Evolutionary conservation across 1,284 basidiomycete genomes (phyloP).

Genomic region (Chalciporus sp.): DNA sequence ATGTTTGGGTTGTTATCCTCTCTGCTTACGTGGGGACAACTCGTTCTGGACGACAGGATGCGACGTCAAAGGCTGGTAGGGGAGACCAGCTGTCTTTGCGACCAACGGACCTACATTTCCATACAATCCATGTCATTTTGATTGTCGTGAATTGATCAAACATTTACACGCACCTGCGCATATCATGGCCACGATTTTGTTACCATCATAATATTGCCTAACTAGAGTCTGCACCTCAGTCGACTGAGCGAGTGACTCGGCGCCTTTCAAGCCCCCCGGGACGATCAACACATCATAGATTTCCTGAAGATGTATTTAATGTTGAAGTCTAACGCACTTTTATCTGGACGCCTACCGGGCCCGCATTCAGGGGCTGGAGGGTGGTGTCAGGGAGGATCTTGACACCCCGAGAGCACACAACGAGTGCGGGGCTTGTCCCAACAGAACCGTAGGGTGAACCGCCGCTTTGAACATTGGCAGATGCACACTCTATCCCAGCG

Average conservation of each 20-base stretch:
- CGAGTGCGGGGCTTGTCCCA: conserved; percentile 44
- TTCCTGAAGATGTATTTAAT: conserved; percentile 40
- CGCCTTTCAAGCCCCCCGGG: conserved; percentile 82
- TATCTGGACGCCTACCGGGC: conserved; percentile 42
- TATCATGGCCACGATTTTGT: conserved; percentile 79
- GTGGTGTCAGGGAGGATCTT: conserved; percentile 70
- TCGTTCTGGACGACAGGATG: conserved; percentile 76
- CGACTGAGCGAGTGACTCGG: conserved; percentile 69
- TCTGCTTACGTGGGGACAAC: conserved; percentile 53
- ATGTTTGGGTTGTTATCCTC: not conserved
- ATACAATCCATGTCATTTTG: not conserved
- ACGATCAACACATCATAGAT: conserved; percentile 73
- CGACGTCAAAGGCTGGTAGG: conserved; percentile 70
- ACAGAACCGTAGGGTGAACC: conserved; percentile 30
- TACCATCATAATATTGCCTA: conserved; percentile 56
- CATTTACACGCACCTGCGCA: conserved; percentile 63
- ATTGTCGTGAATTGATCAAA: no score
- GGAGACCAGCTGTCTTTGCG: conserved; percentile 65
- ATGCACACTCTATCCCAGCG: conserved; percentile 64
- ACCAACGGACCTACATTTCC: conserved; percentile 61
- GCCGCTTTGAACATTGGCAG: conserved; percentile 60
- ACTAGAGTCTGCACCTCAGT: conserved; percentile 66
- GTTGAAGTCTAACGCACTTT: not conserved
- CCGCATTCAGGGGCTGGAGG: conserved; percentile 46
- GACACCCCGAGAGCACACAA: conserved; percentile 73